These are phyloP conservation scores for Penicillium sp. DNA, from an alignment of 2,329 filamentous ascomycete species.

Conservation along the genomic window DNA sequence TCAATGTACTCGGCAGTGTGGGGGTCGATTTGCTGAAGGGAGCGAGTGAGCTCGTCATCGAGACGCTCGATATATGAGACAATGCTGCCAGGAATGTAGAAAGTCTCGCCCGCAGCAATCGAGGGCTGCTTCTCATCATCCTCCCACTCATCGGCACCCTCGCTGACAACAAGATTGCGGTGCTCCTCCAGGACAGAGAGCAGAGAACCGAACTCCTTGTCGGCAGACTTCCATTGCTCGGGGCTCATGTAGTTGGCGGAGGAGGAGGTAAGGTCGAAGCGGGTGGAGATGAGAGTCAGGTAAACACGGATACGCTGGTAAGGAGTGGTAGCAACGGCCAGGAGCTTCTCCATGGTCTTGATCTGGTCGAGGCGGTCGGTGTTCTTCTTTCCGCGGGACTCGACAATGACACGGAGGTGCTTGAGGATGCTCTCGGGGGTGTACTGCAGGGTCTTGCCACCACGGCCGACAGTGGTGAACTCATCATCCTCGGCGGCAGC, in stretches of 20 bases:
- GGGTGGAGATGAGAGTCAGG: constrained; percentile 84
- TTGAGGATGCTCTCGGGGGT: constrained; percentile 98
- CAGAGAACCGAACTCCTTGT: constrained; percentile 79
- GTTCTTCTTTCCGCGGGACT: constrained; percentile 98
- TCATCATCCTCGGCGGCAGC: constrained; percentile 72
- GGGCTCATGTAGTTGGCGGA: constrained; percentile 79
- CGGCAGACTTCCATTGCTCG: constrained; percentile 95
- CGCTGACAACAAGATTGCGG: constrained; percentile 79
- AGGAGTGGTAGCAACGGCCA: constrained; percentile 83
- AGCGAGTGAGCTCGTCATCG: constrained; percentile 95
- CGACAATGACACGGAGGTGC: constrained; percentile 87
- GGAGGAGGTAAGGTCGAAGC: constrained; percentile 86
- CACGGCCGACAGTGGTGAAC: constrained; percentile 84
- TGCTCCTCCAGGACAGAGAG: constrained; percentile 78
- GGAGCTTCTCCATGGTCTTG: constrained; percentile 92
- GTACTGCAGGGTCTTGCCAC: constrained; percentile 85
- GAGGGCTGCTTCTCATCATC: constrained; percentile 92
- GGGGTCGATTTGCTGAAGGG: constrained; percentile 95
- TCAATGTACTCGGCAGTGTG: constrained; percentile 99
- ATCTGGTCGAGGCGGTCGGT: constrained; percentile 95
- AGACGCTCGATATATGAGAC: constrained; percentile 93
- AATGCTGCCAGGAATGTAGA: constrained; percentile 91
- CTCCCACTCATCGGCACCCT: constrained; percentile 97
- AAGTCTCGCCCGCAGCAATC: constrained; percentile 70
- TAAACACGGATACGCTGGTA: constrained; percentile 95